A percentile compares a stretch with the other conserved stretches of the same genome.
Conservation (phyloP, 495 filamentous ascomycete species). For the Annulohypoxylon bovei region DNA sequence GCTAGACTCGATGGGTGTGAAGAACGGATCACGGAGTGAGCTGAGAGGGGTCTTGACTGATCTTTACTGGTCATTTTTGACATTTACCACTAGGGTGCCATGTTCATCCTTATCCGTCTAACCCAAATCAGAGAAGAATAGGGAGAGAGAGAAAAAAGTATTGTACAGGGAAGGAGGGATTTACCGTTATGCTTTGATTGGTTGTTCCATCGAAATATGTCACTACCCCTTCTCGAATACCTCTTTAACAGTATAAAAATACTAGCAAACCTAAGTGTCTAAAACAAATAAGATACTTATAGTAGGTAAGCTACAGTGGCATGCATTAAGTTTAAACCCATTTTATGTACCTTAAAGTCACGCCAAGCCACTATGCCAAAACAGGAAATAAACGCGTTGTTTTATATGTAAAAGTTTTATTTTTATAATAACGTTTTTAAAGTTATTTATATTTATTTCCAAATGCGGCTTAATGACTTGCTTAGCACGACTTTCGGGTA, state of each 20-base stretch:
- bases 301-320: not conserved
- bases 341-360: no score
- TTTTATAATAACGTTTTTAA: no score
- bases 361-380: no score
- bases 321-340: no score
- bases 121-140: slow-evolving; percentile 3
- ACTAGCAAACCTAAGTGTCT: not conserved
- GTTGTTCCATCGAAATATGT: not conserved
- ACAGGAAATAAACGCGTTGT: no score
- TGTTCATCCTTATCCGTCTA: slow-evolving; percentile 10
- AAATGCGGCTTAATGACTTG: no score
- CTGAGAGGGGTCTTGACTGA: slow-evolving; percentile 30
- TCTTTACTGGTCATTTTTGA: slow-evolving; percentile 4
- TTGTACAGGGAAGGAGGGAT: slow-evolving; percentile 13
- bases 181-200: slow-evolving; percentile 8
- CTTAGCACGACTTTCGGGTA: no score
- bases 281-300: not conserved
- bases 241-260: not conserved
- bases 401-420: no score
- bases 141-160: not conserved
- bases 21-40: slow-evolving; percentile 42
- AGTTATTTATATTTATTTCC: no score
- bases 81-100: slow-evolving; percentile 3
- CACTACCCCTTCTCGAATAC: not conserved
- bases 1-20: slow-evolving; percentile 17